Evolutionary conservation across 2,329 filamentous ascomycete species (phyloP).

Genomic region (Nemania sp.): DNA sequence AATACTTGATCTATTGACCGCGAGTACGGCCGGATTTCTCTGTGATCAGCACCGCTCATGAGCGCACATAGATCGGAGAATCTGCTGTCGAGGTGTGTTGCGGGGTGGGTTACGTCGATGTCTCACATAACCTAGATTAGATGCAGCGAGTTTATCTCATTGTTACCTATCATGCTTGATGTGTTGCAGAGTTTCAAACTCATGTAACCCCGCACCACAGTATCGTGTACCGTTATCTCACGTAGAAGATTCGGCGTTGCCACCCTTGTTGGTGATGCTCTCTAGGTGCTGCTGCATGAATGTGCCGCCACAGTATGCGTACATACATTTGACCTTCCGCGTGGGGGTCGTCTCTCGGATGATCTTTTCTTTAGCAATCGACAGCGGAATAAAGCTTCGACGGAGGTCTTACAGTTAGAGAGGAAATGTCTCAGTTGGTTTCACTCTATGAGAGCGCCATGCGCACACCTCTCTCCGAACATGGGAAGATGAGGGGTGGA

Average conservation of each 20-base stretch:
- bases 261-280: not conserved
- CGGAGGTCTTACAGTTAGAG: not conserved
- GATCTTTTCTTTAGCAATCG: not conserved
- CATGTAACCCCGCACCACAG: not conserved
- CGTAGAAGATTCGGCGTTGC: not conserved
- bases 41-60: constrained; percentile 5
- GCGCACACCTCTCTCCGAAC: not conserved
- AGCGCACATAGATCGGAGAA: constrained; percentile 7
- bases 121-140: not conserved
- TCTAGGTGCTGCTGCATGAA: not conserved
- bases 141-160: constrained; percentile 9
- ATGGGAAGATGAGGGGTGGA: not conserved
- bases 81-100: not conserved
- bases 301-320: not conserved
- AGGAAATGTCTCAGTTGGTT: not conserved
- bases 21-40: not conserved
- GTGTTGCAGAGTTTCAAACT: not conserved
- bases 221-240: not conserved
- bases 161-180: constrained; percentile 2
- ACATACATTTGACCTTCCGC: not conserved
- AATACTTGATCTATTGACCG: not conserved
- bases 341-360: not conserved
- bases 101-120: not conserved
- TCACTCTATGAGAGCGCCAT: not conserved
- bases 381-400: not conserved